Base-by-base conservation (phyloP, 2,329 filamentous ascomycete genomes). In the Cladosporium velox region DNA sequence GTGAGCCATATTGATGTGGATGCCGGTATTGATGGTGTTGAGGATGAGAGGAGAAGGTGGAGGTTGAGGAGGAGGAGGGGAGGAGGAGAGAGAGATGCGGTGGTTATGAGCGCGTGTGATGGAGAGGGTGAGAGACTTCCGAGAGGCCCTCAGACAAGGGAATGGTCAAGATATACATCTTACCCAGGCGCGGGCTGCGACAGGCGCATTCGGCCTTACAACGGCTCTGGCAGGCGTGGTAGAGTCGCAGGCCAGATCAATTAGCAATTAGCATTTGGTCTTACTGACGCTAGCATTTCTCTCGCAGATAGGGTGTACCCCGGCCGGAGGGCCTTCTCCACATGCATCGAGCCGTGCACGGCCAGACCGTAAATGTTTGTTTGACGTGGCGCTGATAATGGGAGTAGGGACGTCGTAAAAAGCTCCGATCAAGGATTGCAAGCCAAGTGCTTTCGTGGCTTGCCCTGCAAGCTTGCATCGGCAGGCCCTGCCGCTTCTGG, bases 111-210 rank as follows among this genome's bases (percentile, higher is more conserved):
- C 28, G 18, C n/a, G 26, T 57, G 28, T 21, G 30, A n/a, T 57
- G 24, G 51, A 32, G 52, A 24, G 44, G 21, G 30, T 52, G 59
- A 51, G 59, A 11, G 59, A 38, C n/a, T 32, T 55, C 24, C 52
- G 32, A 32, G n/a, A 32, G 28, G 12, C 18, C 18, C 3, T 7
- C 52, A 55, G 55, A 15, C 57, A 35, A 47, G 57, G 61, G 61
- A 64, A 35, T 32, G 61, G 26, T 32, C 51, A 55, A 64, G 35
- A 32, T 64, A 64, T 64, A 63, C 60, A 64, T 64, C 35, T 38
- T 35, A 41, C 55, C 55, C 47, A 35, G 28, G 44, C 58, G 26
- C 28, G 32, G 52, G 28, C 52, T 55, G 52, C 52, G 52, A 55
- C 52, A 44, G 44, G 59, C 34, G 59, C 21, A 44, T 28, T 57